phyloP scores from a whole-genome alignment of 805 yeast genomes.

The Middelhovenomyces tepae region DNA sequence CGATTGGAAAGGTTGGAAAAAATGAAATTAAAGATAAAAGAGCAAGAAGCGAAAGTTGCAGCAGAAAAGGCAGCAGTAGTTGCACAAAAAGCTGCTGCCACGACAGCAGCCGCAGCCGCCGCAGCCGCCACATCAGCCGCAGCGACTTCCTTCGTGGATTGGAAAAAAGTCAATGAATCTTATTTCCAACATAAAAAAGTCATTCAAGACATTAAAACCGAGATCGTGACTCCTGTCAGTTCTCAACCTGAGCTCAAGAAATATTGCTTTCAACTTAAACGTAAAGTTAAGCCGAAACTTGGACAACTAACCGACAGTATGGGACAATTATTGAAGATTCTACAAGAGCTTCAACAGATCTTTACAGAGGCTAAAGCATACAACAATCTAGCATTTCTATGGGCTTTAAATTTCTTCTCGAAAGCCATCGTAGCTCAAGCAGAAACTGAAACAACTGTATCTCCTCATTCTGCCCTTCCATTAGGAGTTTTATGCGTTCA shows the following conservation, averaged over 20 bases:
- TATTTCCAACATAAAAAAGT: conserved; percentile 25
- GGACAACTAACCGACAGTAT: conserved; percentile 81
- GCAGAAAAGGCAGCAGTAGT: conserved; percentile 16
- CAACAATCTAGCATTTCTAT: conserved; percentile 48
- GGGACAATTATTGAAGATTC: conserved; percentile 41
- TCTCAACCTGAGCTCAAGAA: conserved; percentile 46
- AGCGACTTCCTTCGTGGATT: conserved; percentile 12
- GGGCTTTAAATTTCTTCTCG: conserved; percentile 75
- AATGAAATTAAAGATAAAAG: conserved; percentile 17
- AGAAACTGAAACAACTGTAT: conserved; percentile 80
- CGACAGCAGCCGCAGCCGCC: conserved; percentile 20
- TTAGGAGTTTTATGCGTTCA: conserved; percentile 56
- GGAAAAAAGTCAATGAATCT: conserved; percentile 23
- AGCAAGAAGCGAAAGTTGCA: conserved; percentile 10
- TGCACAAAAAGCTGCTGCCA: conserved; percentile 21
- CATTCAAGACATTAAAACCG: conserved; percentile 43
- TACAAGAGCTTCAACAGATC: conserved; percentile 40
- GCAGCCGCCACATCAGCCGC: conserved; percentile 16
- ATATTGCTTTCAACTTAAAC: conserved; percentile 47
- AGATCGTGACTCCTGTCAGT: conserved; percentile 48
- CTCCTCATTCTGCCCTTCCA: conserved; percentile 71
- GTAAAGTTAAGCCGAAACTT: conserved; percentile 78
- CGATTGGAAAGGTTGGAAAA: conserved; percentile 12
- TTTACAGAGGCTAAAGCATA: conserved; percentile 38
- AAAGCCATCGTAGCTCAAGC: conserved; percentile 86